Conservation (phyloP, 2,329 filamentous ascomycete genomes). For the Aspergillus texensis region DNA sequence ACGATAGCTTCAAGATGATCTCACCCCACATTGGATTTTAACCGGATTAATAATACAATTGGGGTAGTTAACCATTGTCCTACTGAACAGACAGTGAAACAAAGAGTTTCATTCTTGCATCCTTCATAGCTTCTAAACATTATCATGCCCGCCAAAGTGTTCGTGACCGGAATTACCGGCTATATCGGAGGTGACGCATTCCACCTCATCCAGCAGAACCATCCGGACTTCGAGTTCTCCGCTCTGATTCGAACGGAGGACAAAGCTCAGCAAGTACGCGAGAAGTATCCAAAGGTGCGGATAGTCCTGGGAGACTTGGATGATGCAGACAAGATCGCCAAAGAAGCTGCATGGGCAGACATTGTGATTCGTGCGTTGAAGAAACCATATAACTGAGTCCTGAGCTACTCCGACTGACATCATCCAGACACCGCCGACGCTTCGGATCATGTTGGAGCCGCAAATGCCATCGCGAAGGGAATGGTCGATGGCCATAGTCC, state of each 20-base stretch:
- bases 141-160: not conserved
- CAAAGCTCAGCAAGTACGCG: constrained; percentile 39
- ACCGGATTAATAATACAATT: no score
- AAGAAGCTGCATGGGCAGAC: constrained; percentile 51
- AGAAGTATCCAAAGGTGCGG: constrained; percentile 48
- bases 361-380: constrained; percentile 50
- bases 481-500: constrained; percentile 47
- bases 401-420: not conserved
- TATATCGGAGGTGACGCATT: constrained; percentile 56
- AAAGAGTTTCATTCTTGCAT: not conserved
- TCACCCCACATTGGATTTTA: not conserved
- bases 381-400: not conserved
- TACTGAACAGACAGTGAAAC: not conserved
- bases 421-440: constrained; percentile 30
- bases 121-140: not conserved
- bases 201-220: constrained; percentile 42
- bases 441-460: constrained; percentile 43
- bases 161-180: constrained; percentile 46
- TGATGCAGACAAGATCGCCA: constrained; percentile 45
- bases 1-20: not conserved
- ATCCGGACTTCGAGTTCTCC: constrained; percentile 45
- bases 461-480: constrained; percentile 42
- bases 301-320: constrained; percentile 58
- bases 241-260: constrained; percentile 42
- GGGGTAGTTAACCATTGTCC: not conserved